Evolutionary conservation across 192 early-diverging fungal species (phyloP).

Genomic region (Backusella psychrophila): DNA sequence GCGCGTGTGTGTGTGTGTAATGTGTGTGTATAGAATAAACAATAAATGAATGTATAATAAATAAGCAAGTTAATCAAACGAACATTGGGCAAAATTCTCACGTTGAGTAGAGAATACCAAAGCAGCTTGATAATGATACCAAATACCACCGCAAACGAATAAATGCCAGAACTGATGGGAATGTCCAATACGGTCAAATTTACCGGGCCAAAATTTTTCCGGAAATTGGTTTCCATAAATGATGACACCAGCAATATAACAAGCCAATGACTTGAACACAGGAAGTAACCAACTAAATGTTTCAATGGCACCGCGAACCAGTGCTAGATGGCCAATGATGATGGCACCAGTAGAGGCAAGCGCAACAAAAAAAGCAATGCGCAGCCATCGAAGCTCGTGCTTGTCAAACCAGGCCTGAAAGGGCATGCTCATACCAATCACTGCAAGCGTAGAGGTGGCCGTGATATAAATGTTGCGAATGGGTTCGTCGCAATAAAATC

Average conservation of each 20-base stretch:
- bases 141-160: conserved; percentile 61
- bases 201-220: conserved; percentile 57
- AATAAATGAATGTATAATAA: background rate
- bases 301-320: conserved; percentile 39
- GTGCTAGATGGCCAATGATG: conserved; percentile 45
- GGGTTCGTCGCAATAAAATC: conserved; percentile 49
- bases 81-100: background rate
- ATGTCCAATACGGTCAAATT: conserved; percentile 59
- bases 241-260: conserved; percentile 55
- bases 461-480: conserved; percentile 49
- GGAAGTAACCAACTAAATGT: conserved; percentile 46
- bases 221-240: conserved; percentile 60
- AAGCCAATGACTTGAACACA: conserved; percentile 46
- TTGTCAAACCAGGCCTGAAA: conserved; percentile 52
- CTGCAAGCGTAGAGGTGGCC: conserved; percentile 43
- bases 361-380: conserved; percentile 51
- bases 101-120: conserved; percentile 15
- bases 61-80: background rate
- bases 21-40: background rate
- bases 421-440: conserved; percentile 49
- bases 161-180: conserved; percentile 68
- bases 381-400: conserved; percentile 40
- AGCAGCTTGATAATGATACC: conserved; percentile 56
- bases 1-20: background rate
- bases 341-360: conserved; percentile 51